phyloP scores from a whole-genome alignment of 768 basidiomycete species.

The Xerocomellus dryophilus region DNA sequence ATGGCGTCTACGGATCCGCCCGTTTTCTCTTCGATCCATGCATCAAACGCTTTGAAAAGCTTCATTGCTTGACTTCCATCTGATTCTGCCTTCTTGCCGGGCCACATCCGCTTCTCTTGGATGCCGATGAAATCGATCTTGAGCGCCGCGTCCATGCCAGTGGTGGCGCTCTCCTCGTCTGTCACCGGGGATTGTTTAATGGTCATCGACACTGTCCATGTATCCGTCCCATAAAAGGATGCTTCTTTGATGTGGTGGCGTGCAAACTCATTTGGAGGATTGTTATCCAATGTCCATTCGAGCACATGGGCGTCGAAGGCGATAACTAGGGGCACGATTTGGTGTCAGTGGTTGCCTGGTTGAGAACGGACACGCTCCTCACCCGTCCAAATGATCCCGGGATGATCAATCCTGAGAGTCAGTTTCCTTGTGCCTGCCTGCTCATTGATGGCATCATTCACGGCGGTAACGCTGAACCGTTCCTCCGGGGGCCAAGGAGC shows the following conservation, averaged over 20 bases:
- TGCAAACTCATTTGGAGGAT: slow-evolving; percentile 69
- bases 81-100: slow-evolving; percentile 54
- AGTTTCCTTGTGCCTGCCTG: slow-evolving; percentile 64
- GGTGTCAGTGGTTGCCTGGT: neutral
- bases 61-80: slow-evolving; percentile 59
- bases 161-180: neutral
- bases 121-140: slow-evolving; percentile 77
- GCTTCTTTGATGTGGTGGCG: slow-evolving; percentile 92
- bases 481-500: slow-evolving; percentile 46
- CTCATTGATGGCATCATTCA: slow-evolving; percentile 54
- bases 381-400: slow-evolving; percentile 86
- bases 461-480: slow-evolving; percentile 53
- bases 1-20: slow-evolving; percentile 64
- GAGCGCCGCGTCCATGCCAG: slow-evolving; percentile 30
- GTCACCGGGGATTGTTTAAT: slow-evolving; percentile 45
- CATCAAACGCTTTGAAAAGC: slow-evolving; percentile 72
- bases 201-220: slow-evolving; percentile 71
- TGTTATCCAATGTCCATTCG: slow-evolving; percentile 76
- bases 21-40: slow-evolving; percentile 65
- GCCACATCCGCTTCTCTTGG: slow-evolving; percentile 84
- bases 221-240: slow-evolving; percentile 76
- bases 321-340: slow-evolving; percentile 47
- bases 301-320: slow-evolving; percentile 91
- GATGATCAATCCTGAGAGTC: slow-evolving; percentile 69
- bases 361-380: slow-evolving; percentile 15